Conservation (phyloP, 257 asterid genomes). For the Lycium barbarum region DNA sequence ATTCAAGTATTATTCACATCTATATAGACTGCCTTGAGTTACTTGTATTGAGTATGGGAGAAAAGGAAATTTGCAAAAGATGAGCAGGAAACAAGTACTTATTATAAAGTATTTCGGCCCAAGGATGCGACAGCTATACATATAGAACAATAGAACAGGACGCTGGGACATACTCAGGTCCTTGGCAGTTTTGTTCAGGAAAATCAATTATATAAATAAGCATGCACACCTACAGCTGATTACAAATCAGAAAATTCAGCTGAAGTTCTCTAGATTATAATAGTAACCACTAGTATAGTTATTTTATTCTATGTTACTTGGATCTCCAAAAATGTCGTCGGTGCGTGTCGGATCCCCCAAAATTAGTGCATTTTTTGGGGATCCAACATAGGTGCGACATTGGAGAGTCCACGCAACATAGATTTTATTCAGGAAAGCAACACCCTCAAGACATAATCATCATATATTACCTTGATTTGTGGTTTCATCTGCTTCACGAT, state of each 20-base stretch:
- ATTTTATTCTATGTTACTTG: background rate
- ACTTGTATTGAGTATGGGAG: background rate
- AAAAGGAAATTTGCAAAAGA: conserved; percentile 8
- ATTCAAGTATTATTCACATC: background rate
- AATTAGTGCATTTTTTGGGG: no score
- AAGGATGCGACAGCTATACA: background rate
- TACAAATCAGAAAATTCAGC: background rate
- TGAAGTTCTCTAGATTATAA: background rate
- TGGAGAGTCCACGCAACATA: no score
- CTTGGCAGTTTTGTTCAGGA: conserved; percentile 16
- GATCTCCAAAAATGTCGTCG: no score
- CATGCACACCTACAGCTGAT: background rate
- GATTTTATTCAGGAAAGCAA: background rate
- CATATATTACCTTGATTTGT: conserved; percentile 59
- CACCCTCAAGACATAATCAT: background rate
- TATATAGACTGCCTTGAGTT: background rate
- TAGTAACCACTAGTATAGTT: background rate
- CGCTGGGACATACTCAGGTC: background rate
- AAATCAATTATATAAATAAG: background rate
- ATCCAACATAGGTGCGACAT: no score
- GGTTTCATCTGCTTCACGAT: conserved; percentile 49
- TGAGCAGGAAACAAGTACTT: conserved; percentile 5
- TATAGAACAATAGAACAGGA: background rate
- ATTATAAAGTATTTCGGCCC: background rate
- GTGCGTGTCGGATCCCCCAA: no score